phyloP scores from a whole-genome alignment of 2,329 filamentous ascomycete species.

The Rhinocladiella similis region DNA sequence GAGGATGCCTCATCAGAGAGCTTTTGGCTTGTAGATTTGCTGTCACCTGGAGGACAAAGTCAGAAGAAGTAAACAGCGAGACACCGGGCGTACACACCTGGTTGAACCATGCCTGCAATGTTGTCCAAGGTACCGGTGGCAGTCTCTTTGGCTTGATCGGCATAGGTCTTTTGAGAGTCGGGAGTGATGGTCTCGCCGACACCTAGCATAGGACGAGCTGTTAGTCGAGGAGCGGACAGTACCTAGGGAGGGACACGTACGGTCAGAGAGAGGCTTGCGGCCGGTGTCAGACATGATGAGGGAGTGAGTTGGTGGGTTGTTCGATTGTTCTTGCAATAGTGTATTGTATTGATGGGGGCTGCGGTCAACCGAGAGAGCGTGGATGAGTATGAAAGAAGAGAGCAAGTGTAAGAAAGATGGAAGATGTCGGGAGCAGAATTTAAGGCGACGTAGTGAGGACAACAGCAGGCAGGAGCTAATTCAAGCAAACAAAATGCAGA shows the following conservation, averaged over 20 bases:
- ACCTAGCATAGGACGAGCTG: constrained; percentile 35
- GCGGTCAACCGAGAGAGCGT: no score
- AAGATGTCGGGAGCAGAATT: no score
- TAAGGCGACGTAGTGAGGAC: no score
- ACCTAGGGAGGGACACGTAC: constrained; percentile 9
- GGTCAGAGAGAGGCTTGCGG: constrained; percentile 62
- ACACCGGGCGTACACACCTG: constrained; percentile 36
- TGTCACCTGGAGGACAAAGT: constrained; percentile 42
- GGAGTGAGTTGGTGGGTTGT: constrained; percentile 4
- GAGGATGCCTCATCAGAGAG: constrained; percentile 39
- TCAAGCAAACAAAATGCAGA: not conserved
- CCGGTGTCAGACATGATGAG: constrained; percentile 53
- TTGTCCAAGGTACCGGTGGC: constrained; percentile 59
- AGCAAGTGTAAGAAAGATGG: no score
- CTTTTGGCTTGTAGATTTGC: constrained; percentile 58
- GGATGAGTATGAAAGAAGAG: no score
- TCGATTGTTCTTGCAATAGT: no score
- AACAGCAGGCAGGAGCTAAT: no score
- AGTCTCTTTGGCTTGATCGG: constrained; percentile 58
- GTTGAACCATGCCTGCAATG: constrained; percentile 38
- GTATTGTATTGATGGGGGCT: not conserved
- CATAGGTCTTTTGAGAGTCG: constrained; percentile 61
- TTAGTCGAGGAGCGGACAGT: not conserved
- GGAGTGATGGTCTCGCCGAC: constrained; percentile 58
- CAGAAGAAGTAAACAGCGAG: not conserved